Conservation (phyloP, 345 rosid genomes). For the Populus ilicifolia region DNA sequence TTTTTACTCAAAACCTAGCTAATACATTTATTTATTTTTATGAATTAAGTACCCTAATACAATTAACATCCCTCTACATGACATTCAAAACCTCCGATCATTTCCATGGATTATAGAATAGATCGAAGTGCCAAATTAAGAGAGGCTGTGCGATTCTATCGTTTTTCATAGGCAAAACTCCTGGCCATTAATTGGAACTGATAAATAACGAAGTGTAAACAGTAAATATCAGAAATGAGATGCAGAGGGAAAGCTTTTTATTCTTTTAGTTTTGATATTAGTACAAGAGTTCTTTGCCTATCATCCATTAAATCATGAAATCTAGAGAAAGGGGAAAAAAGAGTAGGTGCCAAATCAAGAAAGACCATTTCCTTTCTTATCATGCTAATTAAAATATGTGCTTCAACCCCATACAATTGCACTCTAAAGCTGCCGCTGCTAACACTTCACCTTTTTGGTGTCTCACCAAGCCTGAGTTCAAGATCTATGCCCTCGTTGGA, state of each 20-base stretch:
- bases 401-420: neutral
- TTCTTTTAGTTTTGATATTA: neutral
- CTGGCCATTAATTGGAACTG: neutral
- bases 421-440: neutral
- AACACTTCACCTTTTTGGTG: conserved; percentile 47
- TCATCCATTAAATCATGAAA: neutral
- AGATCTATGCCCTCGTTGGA: conserved; percentile 67
- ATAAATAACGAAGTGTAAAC: neutral
- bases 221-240: neutral
- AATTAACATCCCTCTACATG: neutral
- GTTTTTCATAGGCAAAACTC: neutral
- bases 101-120: no score
- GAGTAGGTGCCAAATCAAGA: neutral
- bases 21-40: neutral
- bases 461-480: conserved; percentile 81
- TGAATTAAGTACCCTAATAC: neutral
- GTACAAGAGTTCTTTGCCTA: neutral
- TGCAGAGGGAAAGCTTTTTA: neutral
- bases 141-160: neutral
- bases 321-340: neutral
- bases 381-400: neutral
- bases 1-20: neutral
- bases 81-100: no score
- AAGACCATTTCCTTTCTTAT: neutral
- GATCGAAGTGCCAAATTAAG: neutral